phyloP scores from a whole-genome alignment of 2,329 filamentous ascomycete genomes.

The Bipolaris victoriae region DNA sequence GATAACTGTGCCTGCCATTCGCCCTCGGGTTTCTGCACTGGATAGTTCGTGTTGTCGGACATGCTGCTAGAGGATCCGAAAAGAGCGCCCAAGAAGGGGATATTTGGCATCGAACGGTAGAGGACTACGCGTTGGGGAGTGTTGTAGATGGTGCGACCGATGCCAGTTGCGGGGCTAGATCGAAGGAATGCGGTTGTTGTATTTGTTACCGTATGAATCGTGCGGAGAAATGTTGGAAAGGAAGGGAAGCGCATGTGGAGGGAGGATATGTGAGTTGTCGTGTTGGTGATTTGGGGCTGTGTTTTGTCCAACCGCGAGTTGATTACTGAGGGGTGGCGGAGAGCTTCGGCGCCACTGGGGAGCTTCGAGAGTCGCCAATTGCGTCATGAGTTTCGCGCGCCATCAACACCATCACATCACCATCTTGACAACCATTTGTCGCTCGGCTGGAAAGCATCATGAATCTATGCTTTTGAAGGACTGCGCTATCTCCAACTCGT shows the following conservation, averaged over 20 bases:
- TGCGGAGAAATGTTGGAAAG: conserved; percentile 56
- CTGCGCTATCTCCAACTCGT: too few species aligned
- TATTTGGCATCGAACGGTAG: conserved; percentile 69
- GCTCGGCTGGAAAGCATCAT: neutral
- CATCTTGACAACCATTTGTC: neutral
- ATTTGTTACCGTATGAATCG: conserved; percentile 56
- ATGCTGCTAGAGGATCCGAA: conserved; percentile 66
- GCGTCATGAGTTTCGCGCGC: conserved; percentile 33
- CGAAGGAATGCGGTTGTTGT: conserved; percentile 45
- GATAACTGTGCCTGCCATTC: conserved; percentile 91
- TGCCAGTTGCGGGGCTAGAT: conserved; percentile 45
- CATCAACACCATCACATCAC: conserved; percentile 1
- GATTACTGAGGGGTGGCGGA: conserved; percentile 33
- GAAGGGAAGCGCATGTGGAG: conserved; percentile 57
- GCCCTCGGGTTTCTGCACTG: conserved; percentile 78
- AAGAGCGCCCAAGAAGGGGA: conserved; percentile 78
- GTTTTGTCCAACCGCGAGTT: neutral
- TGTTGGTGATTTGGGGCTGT: conserved; percentile 7
- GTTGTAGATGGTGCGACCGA: conserved; percentile 41
- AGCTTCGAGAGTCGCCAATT: conserved; percentile 32
- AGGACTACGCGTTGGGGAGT: conserved; percentile 35
- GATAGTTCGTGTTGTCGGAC: conserved; percentile 69
- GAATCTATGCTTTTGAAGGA: neutral
- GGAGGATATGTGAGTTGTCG: neutral
- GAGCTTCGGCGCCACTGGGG: conserved; percentile 35